Percentiles rank a stretch among this genome's conserved stretches.
Evolutionary conservation across 257 asterid species (phyloP).

Genomic region (Rubia yunnanensis): DNA sequence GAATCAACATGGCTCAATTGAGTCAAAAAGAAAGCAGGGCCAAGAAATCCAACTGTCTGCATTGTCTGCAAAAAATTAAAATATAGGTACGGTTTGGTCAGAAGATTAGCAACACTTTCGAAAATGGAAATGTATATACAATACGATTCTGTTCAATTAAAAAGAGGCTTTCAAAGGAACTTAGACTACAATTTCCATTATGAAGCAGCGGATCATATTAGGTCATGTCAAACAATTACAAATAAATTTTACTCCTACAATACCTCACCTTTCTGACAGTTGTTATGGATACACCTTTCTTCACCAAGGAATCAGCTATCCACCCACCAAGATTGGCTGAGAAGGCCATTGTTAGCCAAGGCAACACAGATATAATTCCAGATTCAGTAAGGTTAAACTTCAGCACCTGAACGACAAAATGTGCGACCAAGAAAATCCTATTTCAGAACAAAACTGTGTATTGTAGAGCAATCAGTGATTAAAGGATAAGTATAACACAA

Average conservation of each 20-base stretch:
- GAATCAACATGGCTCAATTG: constrained; percentile 86
- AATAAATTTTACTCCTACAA: not conserved
- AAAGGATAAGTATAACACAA: not conserved
- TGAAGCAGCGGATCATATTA: not conserved
- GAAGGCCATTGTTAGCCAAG: constrained; percentile 89
- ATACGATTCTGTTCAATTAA: not conserved
- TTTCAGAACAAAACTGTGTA: not conserved
- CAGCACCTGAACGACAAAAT: constrained; percentile 53
- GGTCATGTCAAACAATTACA: not conserved
- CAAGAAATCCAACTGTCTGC: constrained; percentile 90
- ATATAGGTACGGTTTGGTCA: not conserved
- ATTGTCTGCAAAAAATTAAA: constrained; percentile 47
- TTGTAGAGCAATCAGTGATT: not conserved
- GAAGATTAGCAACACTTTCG: not conserved
- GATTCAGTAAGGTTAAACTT: constrained; percentile 78
- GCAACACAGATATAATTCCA: constrained; percentile 63
- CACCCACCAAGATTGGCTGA: constrained; percentile 90
- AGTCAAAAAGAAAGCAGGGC: constrained; percentile 86
- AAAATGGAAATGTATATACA: not conserved
- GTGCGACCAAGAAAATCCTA: not conserved
- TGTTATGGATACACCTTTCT: constrained; percentile 75
- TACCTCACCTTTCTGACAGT: constrained; percentile 59
- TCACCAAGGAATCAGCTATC: constrained; percentile 84
- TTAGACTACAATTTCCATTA: not conserved
- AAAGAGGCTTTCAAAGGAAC: not conserved